These are phyloP conservation scores for Croton laevigatus DNA, from an alignment of 441 rosid genomes.

Conservation along the genomic window DNA sequence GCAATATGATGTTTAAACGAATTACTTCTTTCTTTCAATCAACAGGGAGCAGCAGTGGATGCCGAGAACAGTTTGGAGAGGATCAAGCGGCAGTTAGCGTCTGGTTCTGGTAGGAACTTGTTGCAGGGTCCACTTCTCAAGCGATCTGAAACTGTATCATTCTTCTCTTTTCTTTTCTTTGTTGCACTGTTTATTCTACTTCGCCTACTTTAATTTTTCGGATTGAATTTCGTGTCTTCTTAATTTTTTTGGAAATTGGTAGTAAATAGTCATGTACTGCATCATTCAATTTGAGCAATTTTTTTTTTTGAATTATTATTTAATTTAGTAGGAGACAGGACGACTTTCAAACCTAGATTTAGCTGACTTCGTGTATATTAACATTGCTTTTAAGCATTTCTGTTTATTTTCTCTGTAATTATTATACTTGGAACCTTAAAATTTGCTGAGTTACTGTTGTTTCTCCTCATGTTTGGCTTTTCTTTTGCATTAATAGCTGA, in stretches of 20 bases:
- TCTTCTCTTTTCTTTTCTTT: conserved; percentile 6
- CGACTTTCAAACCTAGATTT: neutral
- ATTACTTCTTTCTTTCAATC: conserved; percentile 1
- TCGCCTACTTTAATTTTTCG: neutral
- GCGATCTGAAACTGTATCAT: conserved; percentile 90
- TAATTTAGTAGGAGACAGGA: too few relatives aligned
- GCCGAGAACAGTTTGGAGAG: conserved; percentile 81
- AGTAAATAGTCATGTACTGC: neutral
- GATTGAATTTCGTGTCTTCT: neutral
- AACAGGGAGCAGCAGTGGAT: conserved; percentile 49
- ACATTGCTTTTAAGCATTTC: too few relatives aligned
- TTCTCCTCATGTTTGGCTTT: neutral
- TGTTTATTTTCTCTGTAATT: too few relatives aligned
- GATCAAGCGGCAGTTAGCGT: conserved; percentile 92
- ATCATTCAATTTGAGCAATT: neutral
- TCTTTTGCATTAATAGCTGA: conserved; percentile 42
- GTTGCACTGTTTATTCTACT: conserved; percentile 5
- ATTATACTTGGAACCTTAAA: too few relatives aligned
- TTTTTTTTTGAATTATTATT: neutral
- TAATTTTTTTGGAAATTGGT: neutral
- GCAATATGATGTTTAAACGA: conserved; percentile 4
- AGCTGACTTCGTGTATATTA: neutral
- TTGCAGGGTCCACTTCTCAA: conserved; percentile 94
- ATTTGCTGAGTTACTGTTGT: neutral
- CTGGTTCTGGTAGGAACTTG: conserved; percentile 85